phyloP scores from a whole-genome alignment of 805 yeast genomes.

The Grigorovia yakushimaensis region DNA sequence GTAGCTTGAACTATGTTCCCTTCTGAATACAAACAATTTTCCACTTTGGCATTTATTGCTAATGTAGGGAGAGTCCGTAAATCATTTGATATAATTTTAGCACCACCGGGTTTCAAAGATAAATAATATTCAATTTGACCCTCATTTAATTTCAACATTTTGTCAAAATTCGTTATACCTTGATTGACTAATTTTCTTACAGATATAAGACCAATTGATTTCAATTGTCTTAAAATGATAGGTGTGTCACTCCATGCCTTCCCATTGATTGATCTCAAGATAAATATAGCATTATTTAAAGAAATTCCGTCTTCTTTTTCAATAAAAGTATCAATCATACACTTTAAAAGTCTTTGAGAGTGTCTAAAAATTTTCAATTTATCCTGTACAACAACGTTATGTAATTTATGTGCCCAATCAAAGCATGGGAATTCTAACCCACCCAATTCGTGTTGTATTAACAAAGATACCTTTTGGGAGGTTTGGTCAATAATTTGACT shows the following conservation, averaged over 20 bases:
- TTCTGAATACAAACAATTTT: constrained; percentile 4
- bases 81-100: constrained; percentile 30
- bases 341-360: constrained; percentile 34
- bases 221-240: constrained; percentile 38
- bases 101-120: constrained; percentile 34
- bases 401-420: constrained; percentile 32
- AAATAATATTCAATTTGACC: constrained; percentile 34
- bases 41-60: constrained; percentile 13
- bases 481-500: constrained; percentile 17
- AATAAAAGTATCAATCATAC: constrained; percentile 36
- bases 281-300: constrained; percentile 29
- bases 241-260: constrained; percentile 44
- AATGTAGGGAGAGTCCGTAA: constrained; percentile 32
- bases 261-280: constrained; percentile 34
- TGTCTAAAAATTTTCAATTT: constrained; percentile 35
- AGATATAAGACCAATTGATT: constrained; percentile 36
- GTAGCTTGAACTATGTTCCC: constrained; percentile 6
- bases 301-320: constrained; percentile 36
- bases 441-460: constrained; percentile 43
- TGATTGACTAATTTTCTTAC: constrained; percentile 32
- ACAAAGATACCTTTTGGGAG: constrained; percentile 33
- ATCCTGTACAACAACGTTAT: constrained; percentile 35
- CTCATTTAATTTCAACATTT: constrained; percentile 24
- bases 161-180: constrained; percentile 27
- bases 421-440: constrained; percentile 39